Percentiles rank a stretch among this genome's conserved stretches.
These are phyloP conservation scores for Asterochloris erici DNA, from an alignment of 139 green algal species.

Conservation along the genomic window DNA sequence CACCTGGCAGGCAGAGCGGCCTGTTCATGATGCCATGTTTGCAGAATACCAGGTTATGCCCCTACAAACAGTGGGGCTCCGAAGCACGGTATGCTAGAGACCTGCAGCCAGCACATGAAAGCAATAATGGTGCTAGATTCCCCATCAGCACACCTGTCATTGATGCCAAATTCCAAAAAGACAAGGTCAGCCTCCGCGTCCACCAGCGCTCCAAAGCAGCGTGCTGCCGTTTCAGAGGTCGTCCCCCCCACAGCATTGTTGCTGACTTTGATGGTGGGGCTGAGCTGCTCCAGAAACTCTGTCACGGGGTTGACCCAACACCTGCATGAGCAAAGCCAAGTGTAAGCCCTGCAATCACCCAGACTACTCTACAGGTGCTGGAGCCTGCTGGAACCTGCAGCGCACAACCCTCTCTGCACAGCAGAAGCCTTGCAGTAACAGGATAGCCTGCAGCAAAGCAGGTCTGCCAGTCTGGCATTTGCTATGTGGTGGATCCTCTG, in stretches of 20 bases:
- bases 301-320: slow-evolving; percentile 11
- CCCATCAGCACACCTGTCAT: slow-evolving; percentile 3
- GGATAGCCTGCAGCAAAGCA: neutral
- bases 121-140: too few relatives aligned
- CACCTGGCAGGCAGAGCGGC: too few relatives aligned
- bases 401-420: neutral
- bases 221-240: slow-evolving; percentile 2
- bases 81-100: too few relatives aligned
- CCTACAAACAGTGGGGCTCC: too few relatives aligned
- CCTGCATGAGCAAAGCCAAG: neutral
- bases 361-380: too few relatives aligned
- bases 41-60: too few relatives aligned
- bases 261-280: slow-evolving; percentile 9
- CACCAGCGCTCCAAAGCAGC: slow-evolving; percentile 13
- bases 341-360: too few relatives aligned
- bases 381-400: too few relatives aligned
- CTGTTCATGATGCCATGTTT: too few relatives aligned
- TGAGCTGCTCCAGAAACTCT: neutral
- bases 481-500: too few relatives aligned
- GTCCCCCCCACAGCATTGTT: slow-evolving; percentile 14
- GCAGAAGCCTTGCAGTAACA: slow-evolving; percentile 3
- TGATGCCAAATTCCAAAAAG: slow-evolving; percentile 15
- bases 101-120: too few relatives aligned
- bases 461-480: too few relatives aligned
- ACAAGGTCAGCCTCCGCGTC: slow-evolving; percentile 13